phyloP scores from a whole-genome alignment of 768 basidiomycete species.

The Stropharia rugosoannulata region DNA sequence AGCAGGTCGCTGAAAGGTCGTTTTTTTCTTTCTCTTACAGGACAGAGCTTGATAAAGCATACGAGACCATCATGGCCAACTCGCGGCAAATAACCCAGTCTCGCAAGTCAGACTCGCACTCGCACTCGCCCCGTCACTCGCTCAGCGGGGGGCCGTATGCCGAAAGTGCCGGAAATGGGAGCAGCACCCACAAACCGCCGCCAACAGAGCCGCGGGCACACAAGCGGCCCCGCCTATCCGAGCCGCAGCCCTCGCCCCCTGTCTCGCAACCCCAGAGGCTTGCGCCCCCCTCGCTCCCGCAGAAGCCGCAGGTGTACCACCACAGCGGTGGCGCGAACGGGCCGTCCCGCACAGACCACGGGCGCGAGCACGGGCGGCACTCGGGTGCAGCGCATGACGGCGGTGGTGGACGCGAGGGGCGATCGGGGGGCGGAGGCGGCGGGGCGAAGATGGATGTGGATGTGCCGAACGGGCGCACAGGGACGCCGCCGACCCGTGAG shows the following conservation, averaged over 20 bases:
- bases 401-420: neutral
- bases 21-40: constrained; percentile 32
- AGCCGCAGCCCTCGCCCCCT: constrained; percentile 35
- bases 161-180: constrained; percentile 26
- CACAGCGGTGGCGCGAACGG: constrained; percentile 7
- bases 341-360: constrained; percentile 11
- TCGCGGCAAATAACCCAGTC: constrained; percentile 37
- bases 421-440: neutral
- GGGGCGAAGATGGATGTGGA: constrained; percentile 16
- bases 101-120: constrained; percentile 39
- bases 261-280: constrained; percentile 21
- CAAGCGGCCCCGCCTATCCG: constrained; percentile 77
- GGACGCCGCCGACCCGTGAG: constrained; percentile 14
- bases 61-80: constrained; percentile 55
- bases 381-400: neutral
- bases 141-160: constrained; percentile 29
- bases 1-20: constrained; percentile 4
- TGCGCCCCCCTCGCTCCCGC: constrained; percentile 25
- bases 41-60: constrained; percentile 74
- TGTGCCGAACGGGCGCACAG: neutral
- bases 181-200: constrained; percentile 46
- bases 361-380: constrained; percentile 7
- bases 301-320: constrained; percentile 23
- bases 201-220: constrained; percentile 81
- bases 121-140: constrained; percentile 46